Conservation (phyloP, 2,329 filamentous ascomycete genomes). For the Cladosporium sphaerospermum region DNA sequence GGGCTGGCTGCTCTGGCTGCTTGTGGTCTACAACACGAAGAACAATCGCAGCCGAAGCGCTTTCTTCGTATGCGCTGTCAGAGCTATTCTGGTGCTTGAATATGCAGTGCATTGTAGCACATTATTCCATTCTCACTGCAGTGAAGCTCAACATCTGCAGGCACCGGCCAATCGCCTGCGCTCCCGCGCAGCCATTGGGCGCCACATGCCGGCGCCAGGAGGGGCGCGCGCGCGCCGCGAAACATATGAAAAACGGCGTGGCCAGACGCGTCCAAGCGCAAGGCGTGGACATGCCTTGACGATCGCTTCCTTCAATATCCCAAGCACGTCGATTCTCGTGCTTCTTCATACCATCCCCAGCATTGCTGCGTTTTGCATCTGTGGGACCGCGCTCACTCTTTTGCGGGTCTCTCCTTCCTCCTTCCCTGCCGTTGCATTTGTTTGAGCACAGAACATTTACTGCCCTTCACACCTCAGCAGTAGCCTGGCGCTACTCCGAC, state of each 20-base stretch:
- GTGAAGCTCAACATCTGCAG: slow-evolving; percentile 2
- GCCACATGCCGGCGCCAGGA: slow-evolving; percentile 8
- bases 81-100: too few relatives aligned
- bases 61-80: too few relatives aligned
- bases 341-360: too few relatives aligned
- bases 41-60: too few relatives aligned
- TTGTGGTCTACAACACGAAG: too few relatives aligned
- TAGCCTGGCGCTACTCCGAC: not conserved
- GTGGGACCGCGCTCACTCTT: not conserved
- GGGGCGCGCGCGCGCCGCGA: not conserved
- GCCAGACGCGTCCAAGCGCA: slow-evolving; percentile 11
- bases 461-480: not conserved
- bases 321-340: too few relatives aligned
- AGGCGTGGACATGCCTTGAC: slow-evolving; percentile 9
- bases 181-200: slow-evolving; percentile 1
- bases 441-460: not conserved
- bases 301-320: not conserved
- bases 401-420: not conserved
- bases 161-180: not conserved
- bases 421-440: not conserved
- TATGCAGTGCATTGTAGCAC: not conserved
- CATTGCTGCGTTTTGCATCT: too few relatives aligned
- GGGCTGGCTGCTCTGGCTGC: too few relatives aligned
- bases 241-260: not conserved
- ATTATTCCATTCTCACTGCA: not conserved